Conservation (phyloP, 1,284 basidiomycete genomes). For the Sparassis latifolia region DNA sequence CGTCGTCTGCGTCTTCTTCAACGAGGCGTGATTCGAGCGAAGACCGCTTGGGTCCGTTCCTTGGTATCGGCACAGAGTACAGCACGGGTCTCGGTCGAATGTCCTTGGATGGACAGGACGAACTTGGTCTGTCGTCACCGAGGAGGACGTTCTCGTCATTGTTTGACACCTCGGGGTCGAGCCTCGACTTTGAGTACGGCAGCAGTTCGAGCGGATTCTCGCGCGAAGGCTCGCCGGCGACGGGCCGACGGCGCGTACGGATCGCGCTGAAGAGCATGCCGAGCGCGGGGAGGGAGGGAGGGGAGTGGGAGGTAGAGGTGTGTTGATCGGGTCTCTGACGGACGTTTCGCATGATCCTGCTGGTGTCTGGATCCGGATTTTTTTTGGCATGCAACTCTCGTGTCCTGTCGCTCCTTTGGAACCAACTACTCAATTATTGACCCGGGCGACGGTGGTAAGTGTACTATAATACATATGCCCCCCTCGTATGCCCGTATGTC, state of each 20-base stretch:
- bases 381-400: too few relatives aligned
- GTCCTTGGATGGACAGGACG: slow-evolving; percentile 31
- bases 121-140: slow-evolving; percentile 24
- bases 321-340: slow-evolving; percentile 29
- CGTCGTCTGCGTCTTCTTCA: slow-evolving; percentile 1
- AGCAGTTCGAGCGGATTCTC: slow-evolving; percentile 16
- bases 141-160: slow-evolving; percentile 18
- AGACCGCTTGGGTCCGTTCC: slow-evolving; percentile 43
- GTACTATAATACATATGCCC: too few relatives aligned
- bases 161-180: slow-evolving; percentile 6
- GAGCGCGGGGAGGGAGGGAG: slow-evolving; percentile 50
- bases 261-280: slow-evolving; percentile 62
- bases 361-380: too few relatives aligned
- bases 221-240: slow-evolving; percentile 16
- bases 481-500: too few relatives aligned
- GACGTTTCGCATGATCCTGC: too few relatives aligned
- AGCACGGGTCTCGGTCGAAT: slow-evolving; percentile 10
- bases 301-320: slow-evolving; percentile 68
- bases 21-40: slow-evolving; percentile 8
- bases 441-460: too few relatives aligned
- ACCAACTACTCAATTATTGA: too few relatives aligned
- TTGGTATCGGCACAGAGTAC: slow-evolving; percentile 37
- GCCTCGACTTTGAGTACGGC: slow-evolving; percentile 19
- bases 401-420: too few relatives aligned
- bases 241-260: slow-evolving; percentile 40